phyloP scores from a whole-genome alignment of 164 flowering plant species.

The Dillenia turbinata region DNA sequence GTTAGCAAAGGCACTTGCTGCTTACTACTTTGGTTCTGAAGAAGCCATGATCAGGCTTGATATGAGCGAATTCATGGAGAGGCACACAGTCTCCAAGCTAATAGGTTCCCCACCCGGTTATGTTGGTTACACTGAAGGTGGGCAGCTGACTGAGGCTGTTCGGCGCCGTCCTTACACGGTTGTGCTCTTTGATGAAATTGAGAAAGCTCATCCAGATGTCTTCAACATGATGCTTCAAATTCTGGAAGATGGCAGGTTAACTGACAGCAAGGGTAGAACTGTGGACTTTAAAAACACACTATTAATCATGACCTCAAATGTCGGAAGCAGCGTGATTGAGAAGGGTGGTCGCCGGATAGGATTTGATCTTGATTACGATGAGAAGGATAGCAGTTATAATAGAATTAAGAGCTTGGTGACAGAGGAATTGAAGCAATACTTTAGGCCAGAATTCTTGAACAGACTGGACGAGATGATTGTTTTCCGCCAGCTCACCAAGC shows the following conservation, averaged over 20 bases:
- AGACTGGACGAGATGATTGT: slow-evolving; percentile 91
- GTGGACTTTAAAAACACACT: slow-evolving; percentile 89
- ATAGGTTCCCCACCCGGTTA: slow-evolving; percentile 94
- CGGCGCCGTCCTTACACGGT: slow-evolving; percentile 77
- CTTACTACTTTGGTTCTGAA: slow-evolving; percentile 88
- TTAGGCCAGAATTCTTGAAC: slow-evolving; percentile 84
- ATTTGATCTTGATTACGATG: slow-evolving; percentile 66
- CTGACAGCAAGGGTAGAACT: slow-evolving; percentile 87
- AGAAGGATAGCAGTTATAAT: slow-evolving; percentile 79
- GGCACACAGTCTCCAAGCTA: slow-evolving; percentile 84
- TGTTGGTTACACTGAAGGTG: slow-evolving; percentile 86
- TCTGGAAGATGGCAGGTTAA: slow-evolving; percentile 81
- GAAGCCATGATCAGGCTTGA: slow-evolving; percentile 93
- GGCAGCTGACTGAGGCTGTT: slow-evolving; percentile 89
- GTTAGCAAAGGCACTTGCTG: slow-evolving; percentile 77
- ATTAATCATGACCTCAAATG: slow-evolving; percentile 85
- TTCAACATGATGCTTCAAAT: slow-evolving; percentile 97
- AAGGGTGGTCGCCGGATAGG: slow-evolving; percentile 75
- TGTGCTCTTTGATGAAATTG: slow-evolving; percentile 85
- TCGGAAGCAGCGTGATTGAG: slow-evolving; percentile 81
- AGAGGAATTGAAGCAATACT: slow-evolving; percentile 75
- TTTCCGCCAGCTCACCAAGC: slow-evolving; percentile 74
- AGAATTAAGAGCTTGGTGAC: slow-evolving; percentile 76
- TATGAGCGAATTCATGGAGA: slow-evolving; percentile 96
- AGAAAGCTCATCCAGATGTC: slow-evolving; percentile 92